These are phyloP conservation scores for Podaxis sp. DNA, from an alignment of 768 basidiomycete genomes.

Conservation along the genomic window DNA sequence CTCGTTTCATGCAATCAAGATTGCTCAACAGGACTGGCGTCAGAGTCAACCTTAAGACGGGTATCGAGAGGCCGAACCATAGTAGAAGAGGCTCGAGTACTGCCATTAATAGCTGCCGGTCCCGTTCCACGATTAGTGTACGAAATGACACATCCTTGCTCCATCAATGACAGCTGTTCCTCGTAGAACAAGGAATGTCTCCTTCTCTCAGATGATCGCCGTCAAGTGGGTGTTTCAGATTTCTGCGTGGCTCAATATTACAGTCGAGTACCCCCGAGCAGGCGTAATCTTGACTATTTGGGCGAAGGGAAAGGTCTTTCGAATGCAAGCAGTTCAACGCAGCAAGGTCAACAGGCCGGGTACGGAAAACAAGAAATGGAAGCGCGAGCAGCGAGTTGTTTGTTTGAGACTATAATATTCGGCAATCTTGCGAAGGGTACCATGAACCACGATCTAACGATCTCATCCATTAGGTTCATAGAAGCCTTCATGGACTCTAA, in stretches of 20 bases:
- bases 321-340: conserved; percentile 56
- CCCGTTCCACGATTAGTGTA: too few species aligned
- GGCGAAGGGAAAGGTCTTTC: neutral
- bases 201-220: neutral
- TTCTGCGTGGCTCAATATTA: neutral
- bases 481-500: conserved; percentile 72
- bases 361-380: conserved; percentile 80
- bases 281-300: conserved; percentile 8
- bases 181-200: neutral
- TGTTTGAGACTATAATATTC: neutral
- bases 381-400: conserved; percentile 62
- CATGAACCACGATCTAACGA: neutral
- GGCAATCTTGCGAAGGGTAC: too few species aligned
- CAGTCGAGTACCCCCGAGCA: neutral
- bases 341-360: conserved; percentile 77
- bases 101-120: too few species aligned
- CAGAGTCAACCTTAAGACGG: neutral
- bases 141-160: too few species aligned
- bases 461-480: conserved; percentile 48
- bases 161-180: too few species aligned
- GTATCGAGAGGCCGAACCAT: too few species aligned
- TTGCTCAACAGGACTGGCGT: neutral
- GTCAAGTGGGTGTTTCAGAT: neutral
- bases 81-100: too few species aligned
- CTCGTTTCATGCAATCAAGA: neutral